Evolutionary conservation across 2,329 filamentous ascomycete genomes (phyloP), one percentile per base, ranked within the genome.

Genomic region (Stemphylium beticola): DNA sequence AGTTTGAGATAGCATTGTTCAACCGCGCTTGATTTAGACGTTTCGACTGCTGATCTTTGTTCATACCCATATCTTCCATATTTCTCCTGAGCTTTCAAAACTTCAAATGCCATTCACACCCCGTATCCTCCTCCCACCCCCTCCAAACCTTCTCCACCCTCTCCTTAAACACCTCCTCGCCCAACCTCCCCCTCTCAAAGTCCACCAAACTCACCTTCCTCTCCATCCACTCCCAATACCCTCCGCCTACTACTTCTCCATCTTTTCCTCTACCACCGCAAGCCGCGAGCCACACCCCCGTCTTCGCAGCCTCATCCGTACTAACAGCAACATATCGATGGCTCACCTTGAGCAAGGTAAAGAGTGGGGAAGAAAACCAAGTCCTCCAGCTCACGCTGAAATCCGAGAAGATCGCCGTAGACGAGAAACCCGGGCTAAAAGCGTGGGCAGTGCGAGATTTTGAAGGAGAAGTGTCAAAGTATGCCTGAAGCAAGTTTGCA

Each of bases 271-370:
- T 52, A 9, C 49, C 52, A 4, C 48, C 42, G n/a, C 37, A 48
- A 31, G 36, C 46, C 12, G 56, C 61, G 10, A 62, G 37, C 59
- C 57, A 65, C 1, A 18, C 42, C 10, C 61, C 62, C 7, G 58
- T 60, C 49, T 58, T 60, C 10, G 53, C 56, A 5, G 58, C 58
- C 34, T 65, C 51, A 31, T 56, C 46, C 15, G 56, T 55, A 18
- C 51, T 37, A 1, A 58, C 51, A 1, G 53, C 61, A 15, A 58
- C 10, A 12, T 32, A 46, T 4, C 44, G 58, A 34, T 64, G 53
- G 2, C 50, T 60, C 3, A 10, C 26, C 9, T 57, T 58, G 12
- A 65, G 41, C 2, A 60, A 3, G 2, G 56, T 46, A 15, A 62
- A 64, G 5, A 48, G n/a, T 2, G 61, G 57, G 37, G 62, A 53